Evolutionary conservation across 73 alveolate species (phyloP).

Genomic region (Tetrahymena elliotti): DNA sequence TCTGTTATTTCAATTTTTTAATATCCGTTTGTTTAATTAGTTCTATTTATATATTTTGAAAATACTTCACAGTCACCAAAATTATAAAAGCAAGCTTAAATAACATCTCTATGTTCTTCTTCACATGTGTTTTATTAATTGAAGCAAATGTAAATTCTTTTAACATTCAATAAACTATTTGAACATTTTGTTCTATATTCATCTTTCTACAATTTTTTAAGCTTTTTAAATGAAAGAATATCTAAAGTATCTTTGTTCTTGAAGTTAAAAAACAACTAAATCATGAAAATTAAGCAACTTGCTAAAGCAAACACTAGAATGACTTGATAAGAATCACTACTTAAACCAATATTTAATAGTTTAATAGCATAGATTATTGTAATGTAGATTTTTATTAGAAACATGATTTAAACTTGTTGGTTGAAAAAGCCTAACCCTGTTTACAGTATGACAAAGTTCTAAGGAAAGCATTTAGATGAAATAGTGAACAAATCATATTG

Average conservation of each 20-base stretch:
- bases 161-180: not conserved
- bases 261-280: not conserved
- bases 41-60: not conserved
- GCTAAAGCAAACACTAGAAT: not conserved
- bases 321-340: not conserved
- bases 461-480: not conserved
- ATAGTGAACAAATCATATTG: not conserved
- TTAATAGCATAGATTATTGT: not conserved
- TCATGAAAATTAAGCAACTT: not conserved
- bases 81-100: not conserved
- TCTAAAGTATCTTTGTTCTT: not conserved
- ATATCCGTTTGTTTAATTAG: not conserved
- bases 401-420: not conserved
- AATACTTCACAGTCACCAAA: not conserved
- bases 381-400: no score
- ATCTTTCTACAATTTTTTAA: no score
- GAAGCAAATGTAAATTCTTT: not conserved
- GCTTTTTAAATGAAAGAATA: not conserved
- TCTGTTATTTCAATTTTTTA: not conserved
- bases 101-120: not conserved
- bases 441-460: no score
- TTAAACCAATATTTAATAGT: no score
- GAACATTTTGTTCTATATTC: not conserved
- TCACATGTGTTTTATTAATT: not conserved
- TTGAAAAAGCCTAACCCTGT: not conserved